Percentiles rank a stretch among this genome's conserved stretches.
phyloP scores from a whole-genome alignment of 129 eudicot species.

The Gnaphalium uliginosum region DNA sequence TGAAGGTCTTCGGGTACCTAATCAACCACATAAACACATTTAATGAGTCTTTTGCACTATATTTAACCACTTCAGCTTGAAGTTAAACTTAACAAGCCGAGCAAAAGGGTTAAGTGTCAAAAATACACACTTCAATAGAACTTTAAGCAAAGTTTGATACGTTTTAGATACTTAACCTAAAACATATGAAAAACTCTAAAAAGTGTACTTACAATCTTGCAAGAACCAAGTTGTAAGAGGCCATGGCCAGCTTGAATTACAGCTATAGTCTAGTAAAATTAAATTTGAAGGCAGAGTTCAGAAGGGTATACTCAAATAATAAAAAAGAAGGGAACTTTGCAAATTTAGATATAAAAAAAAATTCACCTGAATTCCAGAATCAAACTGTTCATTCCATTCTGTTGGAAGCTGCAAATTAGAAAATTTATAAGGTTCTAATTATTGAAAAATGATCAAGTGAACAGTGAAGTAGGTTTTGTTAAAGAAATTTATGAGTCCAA shows the following conservation, averaged over 20 bases:
- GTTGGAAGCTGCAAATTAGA: slow-evolving; percentile 76
- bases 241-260: slow-evolving; percentile 99
- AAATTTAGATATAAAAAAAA: background rate
- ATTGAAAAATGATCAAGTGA: slow-evolving; percentile 1
- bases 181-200: background rate
- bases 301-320: slow-evolving; percentile 5
- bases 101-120: background rate
- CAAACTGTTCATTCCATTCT: slow-evolving; percentile 99
- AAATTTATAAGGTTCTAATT: slow-evolving; percentile 16
- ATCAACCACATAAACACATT: slow-evolving; percentile 14
- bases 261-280: slow-evolving; percentile 70
- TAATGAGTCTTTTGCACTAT: background rate
- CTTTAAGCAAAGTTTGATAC: too few relatives aligned
- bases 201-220: slow-evolving; percentile 83
- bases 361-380: slow-evolving; percentile 92
- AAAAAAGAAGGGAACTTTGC: slow-evolving; percentile 1
- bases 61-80: background rate
- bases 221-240: slow-evolving; percentile 91
- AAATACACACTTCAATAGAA: too few relatives aligned
- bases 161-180: background rate
- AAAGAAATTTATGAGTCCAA: slow-evolving; percentile 11
- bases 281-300: background rate
- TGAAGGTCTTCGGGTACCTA: slow-evolving; percentile 98
- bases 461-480: slow-evolving; percentile 9
- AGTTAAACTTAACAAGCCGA: background rate